Conservation (phyloP, 352 stramenopile genomes). For the Pseudoperonospora humuli region DNA sequence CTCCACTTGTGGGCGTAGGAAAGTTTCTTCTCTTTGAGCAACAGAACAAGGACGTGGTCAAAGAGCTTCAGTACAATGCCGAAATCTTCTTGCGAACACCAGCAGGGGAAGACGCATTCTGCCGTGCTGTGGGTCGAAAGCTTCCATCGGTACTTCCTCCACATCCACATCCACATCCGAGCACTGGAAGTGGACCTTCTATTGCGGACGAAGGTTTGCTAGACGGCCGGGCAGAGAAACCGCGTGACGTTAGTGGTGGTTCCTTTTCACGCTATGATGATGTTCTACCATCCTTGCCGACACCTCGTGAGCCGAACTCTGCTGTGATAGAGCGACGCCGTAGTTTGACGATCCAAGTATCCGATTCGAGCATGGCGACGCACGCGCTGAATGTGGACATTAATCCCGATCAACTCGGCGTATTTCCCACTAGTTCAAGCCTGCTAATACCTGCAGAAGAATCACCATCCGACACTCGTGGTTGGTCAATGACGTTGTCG, state of each 20-base stretch:
- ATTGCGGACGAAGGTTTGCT: constrained; percentile 1
- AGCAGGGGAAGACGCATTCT: constrained; percentile 68
- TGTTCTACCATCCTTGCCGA: constrained; percentile 12
- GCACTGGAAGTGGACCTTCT: constrained; percentile 5
- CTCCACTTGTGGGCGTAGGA: constrained; percentile 55
- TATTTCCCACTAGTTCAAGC: constrained; percentile 34
- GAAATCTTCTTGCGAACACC: constrained; percentile 71
- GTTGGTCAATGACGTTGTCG: constrained; percentile 46
- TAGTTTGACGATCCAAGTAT: constrained; percentile 25
- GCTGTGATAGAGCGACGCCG: constrained; percentile 8
- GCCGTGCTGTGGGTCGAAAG: constrained; percentile 52
- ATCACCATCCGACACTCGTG: constrained; percentile 44
- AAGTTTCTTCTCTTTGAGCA: constrained; percentile 86
- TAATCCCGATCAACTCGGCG: constrained; percentile 27
- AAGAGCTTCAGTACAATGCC: constrained; percentile 84
- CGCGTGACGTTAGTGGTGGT: not conserved
- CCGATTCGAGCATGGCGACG: constrained; percentile 8
- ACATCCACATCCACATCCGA: constrained; percentile 30
- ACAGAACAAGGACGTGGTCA: constrained; percentile 88
- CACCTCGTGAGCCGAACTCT: constrained; percentile 10
- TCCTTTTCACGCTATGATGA: constrained; percentile 23
- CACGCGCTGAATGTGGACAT: constrained; percentile 27
- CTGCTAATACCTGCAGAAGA: constrained; percentile 74
- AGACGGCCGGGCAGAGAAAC: constrained; percentile 10
- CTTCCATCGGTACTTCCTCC: constrained; percentile 44